Evolutionary conservation across 768 basidiomycete genomes (phyloP), one percentile per base, ranked within the genome.

Genomic region (Auricularia cornea): DNA sequence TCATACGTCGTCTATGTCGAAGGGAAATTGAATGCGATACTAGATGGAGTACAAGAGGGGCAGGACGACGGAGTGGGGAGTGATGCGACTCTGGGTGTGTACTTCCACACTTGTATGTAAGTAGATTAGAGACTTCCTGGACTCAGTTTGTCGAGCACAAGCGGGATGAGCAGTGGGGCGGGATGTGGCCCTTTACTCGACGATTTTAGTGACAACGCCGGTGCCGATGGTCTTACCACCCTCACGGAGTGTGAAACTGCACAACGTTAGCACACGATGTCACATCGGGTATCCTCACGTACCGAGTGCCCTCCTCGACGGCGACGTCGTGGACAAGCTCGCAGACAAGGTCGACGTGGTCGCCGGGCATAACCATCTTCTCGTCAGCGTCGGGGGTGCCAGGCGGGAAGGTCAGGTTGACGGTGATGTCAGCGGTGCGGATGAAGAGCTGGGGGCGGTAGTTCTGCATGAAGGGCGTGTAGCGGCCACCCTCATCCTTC

Each of bases 361-460:
- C 96, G 65, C 96, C 96, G 59, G 96, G 96, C 92, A 97, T 95
- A 68, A 98, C 93, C 89, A 96, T 94, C 76, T 92, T 95, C 70
- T 94, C 90, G 61, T 84, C 83, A 20, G 90, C 84, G 68, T 89
- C 88, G 26, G 83, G 76, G 2, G 91, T 94, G 51, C 84, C 94
- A 40, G 87, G 86, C 12, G 95, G 94, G 87, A 94, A 98, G 12
- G 83, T 85, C 51, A 99, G 77, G 12, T 81, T 75, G 57, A 88
- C 88, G 26, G 95, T 97, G 66, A 98, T 86, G 72, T 99, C 94
- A 63, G 94, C 90, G 18, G 97, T 98, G 63, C 95, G 92, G 70
- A 96, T 80, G 84, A 93, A 99, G 66, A 98, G 84, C 74, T 98
- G 96, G 16, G 96, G 96, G 44, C 90, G 85, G 80, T 98, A 96